Conservation (phyloP, 768 basidiomycete genomes). For the Suillus weaverae region DNA sequence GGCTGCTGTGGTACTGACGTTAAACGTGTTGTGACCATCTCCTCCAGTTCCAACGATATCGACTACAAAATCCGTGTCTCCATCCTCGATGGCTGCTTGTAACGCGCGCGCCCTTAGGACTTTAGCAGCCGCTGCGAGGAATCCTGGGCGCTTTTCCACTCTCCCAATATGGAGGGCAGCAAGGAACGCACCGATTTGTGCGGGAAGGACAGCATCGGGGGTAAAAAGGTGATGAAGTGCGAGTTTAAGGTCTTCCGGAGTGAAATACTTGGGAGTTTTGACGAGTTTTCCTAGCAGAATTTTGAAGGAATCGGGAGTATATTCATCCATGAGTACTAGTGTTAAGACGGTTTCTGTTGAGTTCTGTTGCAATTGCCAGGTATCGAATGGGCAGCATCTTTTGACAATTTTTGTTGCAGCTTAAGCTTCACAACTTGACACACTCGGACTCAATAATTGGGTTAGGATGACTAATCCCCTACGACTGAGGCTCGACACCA, state of each 20-base stretch:
- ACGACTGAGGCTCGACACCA: no score
- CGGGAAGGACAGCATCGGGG: slow-evolving; percentile 59
- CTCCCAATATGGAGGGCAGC: slow-evolving; percentile 81
- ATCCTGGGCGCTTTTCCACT: slow-evolving; percentile 72
- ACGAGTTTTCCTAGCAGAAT: slow-evolving; percentile 74
- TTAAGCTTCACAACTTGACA: no score
- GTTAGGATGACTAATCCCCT: no score
- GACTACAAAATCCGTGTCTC: slow-evolving; percentile 69
- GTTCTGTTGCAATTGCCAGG: no score
- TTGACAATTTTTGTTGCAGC: no score
- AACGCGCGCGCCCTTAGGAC: slow-evolving; percentile 71
- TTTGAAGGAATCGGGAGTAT: slow-evolving; percentile 64
- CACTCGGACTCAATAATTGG: no score
- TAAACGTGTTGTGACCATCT: slow-evolving; percentile 95
- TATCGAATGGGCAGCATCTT: no score
- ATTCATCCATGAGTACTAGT: not conserved
- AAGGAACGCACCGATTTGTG: slow-evolving; percentile 88
- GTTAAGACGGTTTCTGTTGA: no score
- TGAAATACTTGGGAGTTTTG: slow-evolving; percentile 80
- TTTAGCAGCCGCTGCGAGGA: slow-evolving; percentile 76
- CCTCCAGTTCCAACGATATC: slow-evolving; percentile 54
- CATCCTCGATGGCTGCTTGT: slow-evolving; percentile 56
- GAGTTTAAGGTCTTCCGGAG: slow-evolving; percentile 65
- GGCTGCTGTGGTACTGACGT: slow-evolving; percentile 93
- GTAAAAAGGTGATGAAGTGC: slow-evolving; percentile 77